Conservation (phyloP, 2,329 filamentous ascomycete genomes). For the Sporothrix variecibatus region DNA sequence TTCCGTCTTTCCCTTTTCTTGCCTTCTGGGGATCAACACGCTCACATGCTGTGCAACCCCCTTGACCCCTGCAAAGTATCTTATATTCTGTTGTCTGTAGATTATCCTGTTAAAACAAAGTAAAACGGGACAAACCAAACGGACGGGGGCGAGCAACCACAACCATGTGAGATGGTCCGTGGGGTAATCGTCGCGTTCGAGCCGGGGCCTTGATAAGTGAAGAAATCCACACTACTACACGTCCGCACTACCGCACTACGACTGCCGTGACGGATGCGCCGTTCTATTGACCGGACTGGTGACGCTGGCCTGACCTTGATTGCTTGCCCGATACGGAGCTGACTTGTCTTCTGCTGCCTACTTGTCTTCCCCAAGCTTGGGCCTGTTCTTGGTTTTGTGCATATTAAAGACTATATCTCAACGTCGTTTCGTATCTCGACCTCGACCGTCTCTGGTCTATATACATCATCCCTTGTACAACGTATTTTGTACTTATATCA, state of each 20-base stretch:
- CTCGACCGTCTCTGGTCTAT: background rate
- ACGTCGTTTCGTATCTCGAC: background rate
- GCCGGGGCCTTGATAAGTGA: background rate
- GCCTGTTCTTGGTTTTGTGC: background rate
- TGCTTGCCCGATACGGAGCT: background rate
- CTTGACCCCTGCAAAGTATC: background rate
- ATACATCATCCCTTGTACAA: background rate
- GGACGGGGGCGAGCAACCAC: background rate
- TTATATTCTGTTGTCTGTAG: background rate
- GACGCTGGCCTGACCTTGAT: conserved; percentile 3
- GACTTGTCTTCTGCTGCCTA: background rate
- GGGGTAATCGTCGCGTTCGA: background rate
- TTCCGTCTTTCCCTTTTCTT: background rate
- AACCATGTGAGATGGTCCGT: background rate
- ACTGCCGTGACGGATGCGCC: background rate
- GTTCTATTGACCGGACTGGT: background rate
- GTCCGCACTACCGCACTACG: background rate
- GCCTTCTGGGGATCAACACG: background rate
- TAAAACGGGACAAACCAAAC: background rate
- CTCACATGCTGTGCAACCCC: background rate
- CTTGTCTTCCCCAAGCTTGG: too few relatives aligned
- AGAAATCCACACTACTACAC: background rate
- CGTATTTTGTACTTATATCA: background rate
- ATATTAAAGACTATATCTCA: background rate
- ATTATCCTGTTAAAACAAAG: background rate